Evolutionary conservation across 1,139 yeast genomes (phyloP), one percentile per base, ranked within the genome.

Genomic region (Pichia sp.): DNA sequence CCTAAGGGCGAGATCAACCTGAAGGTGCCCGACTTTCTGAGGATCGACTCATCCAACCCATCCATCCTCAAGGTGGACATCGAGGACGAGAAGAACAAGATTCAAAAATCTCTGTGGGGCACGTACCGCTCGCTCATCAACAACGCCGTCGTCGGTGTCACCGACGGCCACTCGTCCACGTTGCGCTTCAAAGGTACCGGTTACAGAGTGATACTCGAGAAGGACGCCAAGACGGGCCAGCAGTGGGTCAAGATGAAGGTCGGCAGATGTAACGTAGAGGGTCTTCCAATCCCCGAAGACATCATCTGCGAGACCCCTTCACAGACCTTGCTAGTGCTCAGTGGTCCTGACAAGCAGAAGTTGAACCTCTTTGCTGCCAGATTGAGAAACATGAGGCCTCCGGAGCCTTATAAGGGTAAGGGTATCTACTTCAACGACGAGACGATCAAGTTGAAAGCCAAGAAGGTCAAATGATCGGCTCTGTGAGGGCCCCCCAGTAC

Each of bases 321-420:
- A 18, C 96, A 97, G n/a, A 88, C 96, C 18, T 79, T 96, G 60
- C 72, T 95, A 52, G 75, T 93, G 55, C 74, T 95, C 41, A 96
- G 89, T 68, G 99, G 99, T 31, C 73, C 83, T 47, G 85, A 93
- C 70, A 87, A 88, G 70, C 96, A 91, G 69, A 85, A 85, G 65
- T 93, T 95, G 41, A 86, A 83, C 64, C 77, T 85, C 55, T 87
- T 89, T 69, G 99, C 99, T 19, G 96, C 96, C 21, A 80, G 82
- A 53, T 78, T 95, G 60, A 83, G 99, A 69, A 82, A 81, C 62
- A 82, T 81, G 74, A 87, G 89, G 69, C 95, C 95, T 57, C 99
- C 99, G 41, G 99, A 95, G 72, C 97, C 98, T 41, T 95, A 95
- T 70, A 95, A 95, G 72, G 99, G 99, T 66, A 95, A 95, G 71